Evolutionary conservation across 169 alveolate genomes (phyloP), one percentile per base, ranked within the genome.

Genomic region (Eimeria brunetti): DNA sequence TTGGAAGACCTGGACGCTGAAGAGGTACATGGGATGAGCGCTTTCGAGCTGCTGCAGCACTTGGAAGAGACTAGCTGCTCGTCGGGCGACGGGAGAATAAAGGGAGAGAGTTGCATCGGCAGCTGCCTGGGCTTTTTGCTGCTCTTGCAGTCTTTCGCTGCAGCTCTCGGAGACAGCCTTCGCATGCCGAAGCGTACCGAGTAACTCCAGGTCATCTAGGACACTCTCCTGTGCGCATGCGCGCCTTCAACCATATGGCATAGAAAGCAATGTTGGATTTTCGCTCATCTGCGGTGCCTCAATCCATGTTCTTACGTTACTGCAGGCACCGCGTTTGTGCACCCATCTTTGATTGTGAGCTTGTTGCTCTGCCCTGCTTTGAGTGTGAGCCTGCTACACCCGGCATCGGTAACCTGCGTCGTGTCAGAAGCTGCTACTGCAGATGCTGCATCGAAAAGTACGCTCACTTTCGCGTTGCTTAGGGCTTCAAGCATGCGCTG

Each of bases 131-230:
- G 98, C 98, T 73, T 96, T 97, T 88, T 96, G 96, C 94, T 97
- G 97, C 91, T 97, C 98, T 64, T 94, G 97, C n/a, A 98, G 98
- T 75, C 98, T 98, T 96, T 98, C 98, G 69, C 98, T 98, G 89
- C 98, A 98, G 95, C 98, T 99, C 94, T 98, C 98, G 30, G 99
- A 98, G 89, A 98, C 98, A 41, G 98, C 96, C 97, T 98, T 99
- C 69, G 99, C 98, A 84, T 98, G 98, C 91, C 98, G 98, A 62
- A 99, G 97, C 89, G 98, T 99, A 73, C 98, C 98, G 95, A 98
- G 98, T 67, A 99, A 98, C 95, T 99, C 99, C 85, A 97, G 97
- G 93, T 99, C 99, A 85, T 99, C 99, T 62, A 98, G 95, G 60
- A 99, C 98, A 95, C 97, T 98, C 88, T 98, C 99, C 96, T 95